Conservation (phyloP, 2,329 filamentous ascomycete species). For the Penicillium sp. region DNA sequence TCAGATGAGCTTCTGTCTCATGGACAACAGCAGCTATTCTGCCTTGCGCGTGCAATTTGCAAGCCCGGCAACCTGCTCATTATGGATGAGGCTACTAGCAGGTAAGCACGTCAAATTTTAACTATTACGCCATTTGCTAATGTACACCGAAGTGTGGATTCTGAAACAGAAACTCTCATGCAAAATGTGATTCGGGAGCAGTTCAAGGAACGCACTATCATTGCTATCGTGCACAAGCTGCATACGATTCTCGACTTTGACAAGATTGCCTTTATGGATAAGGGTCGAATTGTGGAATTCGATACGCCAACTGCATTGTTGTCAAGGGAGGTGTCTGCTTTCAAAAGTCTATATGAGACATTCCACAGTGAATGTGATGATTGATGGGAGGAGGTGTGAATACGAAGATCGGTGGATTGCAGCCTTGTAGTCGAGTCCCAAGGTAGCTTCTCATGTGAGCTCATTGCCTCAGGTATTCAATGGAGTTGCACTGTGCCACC, state of each 20-base stretch:
- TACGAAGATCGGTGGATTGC: too few species aligned
- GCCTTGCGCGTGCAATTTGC: conserved; percentile 58
- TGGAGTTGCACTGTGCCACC: too few species aligned
- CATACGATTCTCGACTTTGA: conserved; percentile 38
- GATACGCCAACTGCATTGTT: conserved; percentile 19
- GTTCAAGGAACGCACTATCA: conserved; percentile 58
- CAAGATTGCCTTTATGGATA: conserved; percentile 29
- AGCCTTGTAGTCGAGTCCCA: too few species aligned
- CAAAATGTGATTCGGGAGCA: conserved; percentile 53
- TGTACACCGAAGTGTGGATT: conserved; percentile 50
- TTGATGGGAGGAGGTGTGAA: background rate
- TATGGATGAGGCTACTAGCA: conserved; percentile 27
- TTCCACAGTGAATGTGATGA: background rate
- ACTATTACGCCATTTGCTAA: background rate
- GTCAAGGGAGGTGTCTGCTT: conserved; percentile 17
- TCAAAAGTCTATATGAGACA: conserved; percentile 19
- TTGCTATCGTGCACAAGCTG: conserved; percentile 55
- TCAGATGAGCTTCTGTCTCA: conserved; percentile 45
- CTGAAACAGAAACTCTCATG: conserved; percentile 55
- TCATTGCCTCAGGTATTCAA: too few species aligned
- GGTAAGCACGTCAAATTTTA: conserved; percentile 6
- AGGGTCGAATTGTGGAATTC: conserved; percentile 28
- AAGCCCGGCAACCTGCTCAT: conserved; percentile 31
- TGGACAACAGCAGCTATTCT: conserved; percentile 63
- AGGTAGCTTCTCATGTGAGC: too few species aligned